Conservation (phyloP, 345 rosid genomes). For the Salix suchowensis region DNA sequence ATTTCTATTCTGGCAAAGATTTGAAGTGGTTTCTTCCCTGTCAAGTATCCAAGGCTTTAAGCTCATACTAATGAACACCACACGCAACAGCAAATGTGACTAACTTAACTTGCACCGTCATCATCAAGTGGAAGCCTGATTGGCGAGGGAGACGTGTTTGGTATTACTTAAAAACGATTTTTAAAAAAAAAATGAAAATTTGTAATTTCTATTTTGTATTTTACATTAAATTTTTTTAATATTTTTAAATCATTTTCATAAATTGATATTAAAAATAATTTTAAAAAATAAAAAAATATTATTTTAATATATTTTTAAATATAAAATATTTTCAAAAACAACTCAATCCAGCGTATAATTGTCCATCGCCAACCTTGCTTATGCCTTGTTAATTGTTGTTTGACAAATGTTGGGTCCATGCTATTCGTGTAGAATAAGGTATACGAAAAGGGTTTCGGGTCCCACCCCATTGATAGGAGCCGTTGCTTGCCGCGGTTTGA, state of each 20-base stretch:
- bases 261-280: too few relatives aligned
- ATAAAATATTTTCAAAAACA: too few relatives aligned
- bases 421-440: slow-evolving; percentile 5
- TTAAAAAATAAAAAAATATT: too few relatives aligned
- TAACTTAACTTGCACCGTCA: neutral
- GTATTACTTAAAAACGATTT: too few relatives aligned
- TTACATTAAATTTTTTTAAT: too few relatives aligned
- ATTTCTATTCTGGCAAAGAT: neutral
- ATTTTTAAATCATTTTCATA: rapidly evolving
- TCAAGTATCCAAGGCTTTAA: neutral
- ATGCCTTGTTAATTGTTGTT: neutral
- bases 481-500: slow-evolving; percentile 31
- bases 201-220: too few relatives aligned
- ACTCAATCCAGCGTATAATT: neutral
- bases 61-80: neutral
- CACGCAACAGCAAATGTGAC: slow-evolving; percentile 12
- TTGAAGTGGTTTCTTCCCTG: neutral
- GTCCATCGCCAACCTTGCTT: neutral
- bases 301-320: rapidly evolving
- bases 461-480: slow-evolving; percentile 13
- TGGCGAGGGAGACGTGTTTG: neutral
- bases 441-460: neutral
- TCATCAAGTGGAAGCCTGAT: neutral
- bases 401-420: neutral
- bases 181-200: too few relatives aligned